These are phyloP conservation scores for Triadica sebifera DNA, from an alignment of 345 rosid species.

Conservation along the genomic window DNA sequence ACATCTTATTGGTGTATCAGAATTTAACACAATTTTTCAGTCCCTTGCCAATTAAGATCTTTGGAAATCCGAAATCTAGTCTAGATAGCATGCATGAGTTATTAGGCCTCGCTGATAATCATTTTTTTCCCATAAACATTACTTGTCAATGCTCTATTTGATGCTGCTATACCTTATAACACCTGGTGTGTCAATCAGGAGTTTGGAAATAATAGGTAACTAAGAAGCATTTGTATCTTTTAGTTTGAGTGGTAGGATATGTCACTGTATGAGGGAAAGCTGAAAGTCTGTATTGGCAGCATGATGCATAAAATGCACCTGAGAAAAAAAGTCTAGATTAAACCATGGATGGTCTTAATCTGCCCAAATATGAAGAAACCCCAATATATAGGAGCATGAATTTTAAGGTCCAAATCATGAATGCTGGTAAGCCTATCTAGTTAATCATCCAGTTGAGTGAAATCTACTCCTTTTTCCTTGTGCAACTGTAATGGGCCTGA, in stretches of 20 bases:
- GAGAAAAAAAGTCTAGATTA: no score
- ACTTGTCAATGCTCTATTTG: not conserved
- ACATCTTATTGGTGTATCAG: not conserved
- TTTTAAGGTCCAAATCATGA: not conserved
- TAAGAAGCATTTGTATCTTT: not conserved
- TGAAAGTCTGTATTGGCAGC: not conserved
- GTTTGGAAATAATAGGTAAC: not conserved
- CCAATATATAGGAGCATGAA: no score
- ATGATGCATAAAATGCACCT: constrained; percentile 3
- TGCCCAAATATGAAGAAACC: no score
- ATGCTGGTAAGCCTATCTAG: not conserved
- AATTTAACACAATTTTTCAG: not conserved
- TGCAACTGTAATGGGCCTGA: not conserved
- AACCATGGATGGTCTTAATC: not conserved
- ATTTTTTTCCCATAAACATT: not conserved
- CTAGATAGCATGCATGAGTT: not conserved
- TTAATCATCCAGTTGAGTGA: not conserved
- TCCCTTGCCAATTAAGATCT: not conserved
- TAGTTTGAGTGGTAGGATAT: not conserved
- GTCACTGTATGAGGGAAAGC: not conserved
- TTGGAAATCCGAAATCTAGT: not conserved
- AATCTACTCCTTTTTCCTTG: not conserved
- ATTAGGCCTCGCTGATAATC: not conserved
- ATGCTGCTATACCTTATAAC: not conserved
- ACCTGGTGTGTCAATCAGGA: not conserved